Conservation (phyloP, 805 yeast species). For the Monosporozyma solicola region DNA sequence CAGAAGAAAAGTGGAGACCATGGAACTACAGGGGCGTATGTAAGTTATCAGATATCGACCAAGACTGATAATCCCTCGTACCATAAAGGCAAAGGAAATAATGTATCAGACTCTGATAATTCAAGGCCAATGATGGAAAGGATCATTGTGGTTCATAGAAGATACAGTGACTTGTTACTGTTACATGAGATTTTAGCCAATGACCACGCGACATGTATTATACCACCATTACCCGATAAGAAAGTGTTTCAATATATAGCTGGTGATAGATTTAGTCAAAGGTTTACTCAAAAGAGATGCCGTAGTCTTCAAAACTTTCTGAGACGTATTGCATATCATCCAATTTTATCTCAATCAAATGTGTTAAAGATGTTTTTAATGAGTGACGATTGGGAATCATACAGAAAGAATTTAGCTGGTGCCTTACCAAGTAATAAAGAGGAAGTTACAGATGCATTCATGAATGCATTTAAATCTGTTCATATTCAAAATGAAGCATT, state of each 20-base stretch:
- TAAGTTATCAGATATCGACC: slow-evolving; percentile 28
- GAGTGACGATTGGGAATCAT: slow-evolving; percentile 29
- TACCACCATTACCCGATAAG: slow-evolving; percentile 93
- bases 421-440: slow-evolving; percentile 36
- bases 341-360: slow-evolving; percentile 57
- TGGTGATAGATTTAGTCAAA: slow-evolving; percentile 83
- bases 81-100: slow-evolving; percentile 11
- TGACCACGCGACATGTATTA: slow-evolving; percentile 76
- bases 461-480: slow-evolving; percentile 86
- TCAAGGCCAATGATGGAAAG: slow-evolving; percentile 4
- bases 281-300: slow-evolving; percentile 76
- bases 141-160: slow-evolving; percentile 35
- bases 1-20: slow-evolving; percentile 25
- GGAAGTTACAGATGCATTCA: slow-evolving; percentile 78
- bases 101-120: neutral
- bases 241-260: slow-evolving; percentile 84
- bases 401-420: slow-evolving; percentile 21
- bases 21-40: slow-evolving; percentile 21
- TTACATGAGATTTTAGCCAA: slow-evolving; percentile 63
- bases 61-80: slow-evolving; percentile 24
- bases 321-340: slow-evolving; percentile 65
- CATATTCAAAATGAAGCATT: slow-evolving; percentile 64
- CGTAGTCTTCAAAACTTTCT: slow-evolving; percentile 72
- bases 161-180: slow-evolving; percentile 81
- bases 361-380: slow-evolving; percentile 33